phyloP scores from a whole-genome alignment of 2,329 filamentous ascomycete genomes.

The Pestalotiopsis sp. region DNA sequence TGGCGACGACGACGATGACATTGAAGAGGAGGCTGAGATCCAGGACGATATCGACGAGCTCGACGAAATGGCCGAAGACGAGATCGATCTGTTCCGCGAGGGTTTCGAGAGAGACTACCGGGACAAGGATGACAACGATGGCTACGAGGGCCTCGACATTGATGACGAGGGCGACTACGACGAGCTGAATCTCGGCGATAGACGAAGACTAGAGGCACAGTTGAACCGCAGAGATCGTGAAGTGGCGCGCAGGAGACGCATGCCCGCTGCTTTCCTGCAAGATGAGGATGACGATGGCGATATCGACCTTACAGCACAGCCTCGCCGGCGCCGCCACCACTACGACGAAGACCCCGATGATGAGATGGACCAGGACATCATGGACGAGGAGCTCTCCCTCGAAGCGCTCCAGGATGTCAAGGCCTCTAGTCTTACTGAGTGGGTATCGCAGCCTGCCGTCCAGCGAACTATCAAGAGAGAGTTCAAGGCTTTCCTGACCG shows the following conservation, averaged over 20 bases:
- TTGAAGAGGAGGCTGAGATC: conserved; percentile 71
- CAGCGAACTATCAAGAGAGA: conserved; percentile 93
- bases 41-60: conserved; percentile 77
- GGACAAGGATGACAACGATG: conserved; percentile 67
- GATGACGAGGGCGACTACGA: conserved; percentile 80
- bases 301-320: conserved; percentile 83
- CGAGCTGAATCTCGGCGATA: conserved; percentile 65
- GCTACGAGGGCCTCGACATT: conserved; percentile 71
- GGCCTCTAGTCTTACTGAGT: conserved; percentile 89
- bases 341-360: conserved; percentile 96
- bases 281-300: conserved; percentile 86
- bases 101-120: conserved; percentile 75
- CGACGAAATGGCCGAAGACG: conserved; percentile 81
- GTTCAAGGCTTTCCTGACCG: conserved; percentile 96
- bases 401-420: conserved; percentile 94
- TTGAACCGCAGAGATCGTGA: conserved; percentile 76
- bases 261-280: conserved; percentile 74
- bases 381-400: conserved; percentile 92
- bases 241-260: conserved; percentile 65
- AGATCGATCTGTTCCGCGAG: conserved; percentile 76
- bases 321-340: conserved; percentile 80
- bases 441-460: conserved; percentile 88
- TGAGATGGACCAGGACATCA: conserved; percentile 88
- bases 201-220: conserved; percentile 73
- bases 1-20: conserved; percentile 71